Base-by-base conservation (phyloP, 768 basidiomycete genomes). In the Tulasnella sp. region DNA sequence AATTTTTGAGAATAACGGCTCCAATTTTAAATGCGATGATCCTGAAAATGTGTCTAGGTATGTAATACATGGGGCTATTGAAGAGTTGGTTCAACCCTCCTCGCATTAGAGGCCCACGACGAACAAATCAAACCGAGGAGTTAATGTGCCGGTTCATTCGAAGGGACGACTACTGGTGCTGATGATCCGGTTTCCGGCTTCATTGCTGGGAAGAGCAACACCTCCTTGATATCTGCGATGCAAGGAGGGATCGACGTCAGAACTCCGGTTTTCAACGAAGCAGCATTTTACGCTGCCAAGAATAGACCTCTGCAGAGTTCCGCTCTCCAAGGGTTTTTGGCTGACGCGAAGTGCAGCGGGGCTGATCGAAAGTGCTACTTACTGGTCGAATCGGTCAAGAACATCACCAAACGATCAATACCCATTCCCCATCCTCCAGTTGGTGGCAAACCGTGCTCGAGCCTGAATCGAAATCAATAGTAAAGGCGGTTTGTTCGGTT, bases 341-440 rank as follows among this genome's bases (percentile, higher is more conserved):
- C 26, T 59, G 26, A 59, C 22, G n/a, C 11, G 36, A 36, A 74
- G 59, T 29, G 14, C 42, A 14, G 16, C 44, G 39, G 36, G 41
- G 34, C 22, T 6, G 26, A 7, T 22, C 37, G n/a, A 40, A 74
- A 41, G 64, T 47, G 26, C 17, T n/a, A 81, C 89, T 76, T 76
- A 94, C 92, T 96, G 8, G 88, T 89, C n/a, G 93, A 95, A 81
- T 99, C 89, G 3, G 95, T 96, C 65, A 98, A 84, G 89, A 98
- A 98, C 96, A 98, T 98, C 81, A 98, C 94, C 42, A 98, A 84
- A 74, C 95, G 89, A 79, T 98, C 95, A 76, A 98, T 91, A 70
- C 96, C 95, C 70, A 98, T 84, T 75, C 95, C 96, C 94, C 94
- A 98, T 62, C 96, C 96, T 73, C 94, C 96, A 3, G 96, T 99